Conservation (phyloP, 108 stramenopile genomes). For the Licmophora abbreviata region DNA sequence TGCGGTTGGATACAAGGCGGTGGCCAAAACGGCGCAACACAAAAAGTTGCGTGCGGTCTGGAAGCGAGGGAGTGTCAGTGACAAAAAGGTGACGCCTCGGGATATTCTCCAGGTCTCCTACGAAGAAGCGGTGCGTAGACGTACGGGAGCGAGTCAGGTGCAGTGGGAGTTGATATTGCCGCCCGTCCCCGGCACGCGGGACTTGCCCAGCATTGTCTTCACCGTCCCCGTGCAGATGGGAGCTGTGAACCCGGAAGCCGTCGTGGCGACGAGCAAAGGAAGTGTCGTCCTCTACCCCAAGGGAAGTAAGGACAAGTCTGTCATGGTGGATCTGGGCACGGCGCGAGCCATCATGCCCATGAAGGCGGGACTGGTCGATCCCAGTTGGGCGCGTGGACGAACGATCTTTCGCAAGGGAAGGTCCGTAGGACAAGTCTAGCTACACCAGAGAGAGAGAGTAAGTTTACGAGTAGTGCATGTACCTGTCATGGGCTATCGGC, state of each 20-base stretch:
- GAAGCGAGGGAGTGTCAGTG: constrained; percentile 11
- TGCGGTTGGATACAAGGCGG: constrained; percentile 13
- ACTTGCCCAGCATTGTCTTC: constrained; percentile 50
- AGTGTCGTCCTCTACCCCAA: constrained; percentile 49
- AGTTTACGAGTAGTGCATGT: too few relatives aligned
- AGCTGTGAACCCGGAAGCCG: constrained; percentile 48
- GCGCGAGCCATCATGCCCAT: constrained; percentile 46
- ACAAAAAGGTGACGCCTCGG: constrained; percentile 1
- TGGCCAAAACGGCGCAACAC: constrained; percentile 18
- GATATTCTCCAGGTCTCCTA: constrained; percentile 24
- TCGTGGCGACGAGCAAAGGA: constrained; percentile 51
- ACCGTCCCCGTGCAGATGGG: constrained; percentile 47
- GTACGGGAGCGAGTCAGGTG: constrained; percentile 14
- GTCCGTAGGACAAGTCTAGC: constrained; percentile 29
- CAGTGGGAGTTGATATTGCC: constrained; percentile 27
- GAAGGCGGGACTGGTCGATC: constrained; percentile 72
- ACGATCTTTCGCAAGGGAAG: constrained; percentile 63
- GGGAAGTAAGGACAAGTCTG: constrained; percentile 22
- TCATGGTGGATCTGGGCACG: constrained; percentile 35
- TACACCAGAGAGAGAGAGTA: too few relatives aligned
- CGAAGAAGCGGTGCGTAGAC: constrained; percentile 34
- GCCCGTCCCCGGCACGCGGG: constrained; percentile 10
- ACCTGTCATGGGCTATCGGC: too few relatives aligned
- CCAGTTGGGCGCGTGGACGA: constrained; percentile 60
- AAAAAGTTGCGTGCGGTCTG: constrained; percentile 36